These are phyloP conservation scores for Bocquillonia castaneifolia DNA, from an alignment of 441 rosid genomes.

Conservation along the genomic window DNA sequence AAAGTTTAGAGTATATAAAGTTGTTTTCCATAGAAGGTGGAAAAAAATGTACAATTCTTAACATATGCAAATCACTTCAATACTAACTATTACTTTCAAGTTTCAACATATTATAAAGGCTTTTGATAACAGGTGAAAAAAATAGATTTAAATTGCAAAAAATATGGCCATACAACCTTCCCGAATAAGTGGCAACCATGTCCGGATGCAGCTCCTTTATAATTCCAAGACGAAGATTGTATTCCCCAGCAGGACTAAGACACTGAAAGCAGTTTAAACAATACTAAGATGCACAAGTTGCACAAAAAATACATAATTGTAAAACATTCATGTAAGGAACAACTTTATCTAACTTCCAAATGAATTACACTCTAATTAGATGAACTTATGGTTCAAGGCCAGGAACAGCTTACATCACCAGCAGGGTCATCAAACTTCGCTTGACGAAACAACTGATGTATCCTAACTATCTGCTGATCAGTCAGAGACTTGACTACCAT, in stretches of 20 bases:
- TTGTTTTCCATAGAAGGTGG: neutral
- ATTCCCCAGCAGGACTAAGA: constrained; percentile 99
- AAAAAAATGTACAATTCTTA: neutral
- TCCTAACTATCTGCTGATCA: constrained; percentile 92
- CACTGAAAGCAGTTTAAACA: constrained; percentile 45
- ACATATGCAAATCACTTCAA: constrained; percentile 2
- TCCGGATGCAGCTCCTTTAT: constrained; percentile 98
- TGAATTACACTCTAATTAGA: neutral
- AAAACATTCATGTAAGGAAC: neutral
- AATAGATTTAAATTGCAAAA: constrained; percentile 16
- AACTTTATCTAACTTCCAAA: neutral
- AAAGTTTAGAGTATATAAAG: neutral
- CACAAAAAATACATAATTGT: neutral
- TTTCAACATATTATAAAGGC: too few species aligned
- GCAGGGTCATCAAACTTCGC: constrained; percentile 96
- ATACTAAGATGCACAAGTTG: neutral
- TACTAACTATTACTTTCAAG: neutral
- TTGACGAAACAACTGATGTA: constrained; percentile 96
- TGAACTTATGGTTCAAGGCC: constrained; percentile 11
- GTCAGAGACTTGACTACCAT: constrained; percentile 72
- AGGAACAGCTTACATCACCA: constrained; percentile 70
- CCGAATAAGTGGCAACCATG: constrained; percentile 94
- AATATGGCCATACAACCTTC: constrained; percentile 61
- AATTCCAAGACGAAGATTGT: constrained; percentile 97
- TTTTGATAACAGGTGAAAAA: neutral